A percentile compares a stretch with the other conserved stretches of the same genome.
Evolutionary conservation across 441 rosid genomes (phyloP).

Genomic region (Euphorbia celastroides): DNA sequence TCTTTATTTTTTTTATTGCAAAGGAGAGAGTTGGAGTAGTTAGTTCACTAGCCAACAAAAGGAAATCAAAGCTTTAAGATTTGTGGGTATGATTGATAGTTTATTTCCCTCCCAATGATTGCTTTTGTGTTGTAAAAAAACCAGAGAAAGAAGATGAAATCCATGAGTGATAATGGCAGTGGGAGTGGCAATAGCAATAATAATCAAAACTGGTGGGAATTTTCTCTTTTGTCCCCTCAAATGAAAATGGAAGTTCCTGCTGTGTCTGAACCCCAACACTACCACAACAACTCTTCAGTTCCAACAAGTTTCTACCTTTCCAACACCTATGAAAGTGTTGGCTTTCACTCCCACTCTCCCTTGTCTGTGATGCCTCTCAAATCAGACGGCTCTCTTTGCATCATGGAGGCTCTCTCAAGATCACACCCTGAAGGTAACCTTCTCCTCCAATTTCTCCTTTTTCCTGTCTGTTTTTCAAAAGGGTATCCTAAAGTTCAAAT

Average conservation of each 20-base stretch:
- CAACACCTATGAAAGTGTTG: constrained; percentile 33
- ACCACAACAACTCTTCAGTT: constrained; percentile 23
- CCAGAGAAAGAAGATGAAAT: constrained; percentile 39
- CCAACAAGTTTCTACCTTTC: constrained; percentile 43
- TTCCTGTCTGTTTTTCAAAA: neutral
- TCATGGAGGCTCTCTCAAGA: constrained; percentile 62
- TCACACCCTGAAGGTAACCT: constrained; percentile 53
- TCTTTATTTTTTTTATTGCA: neutral
- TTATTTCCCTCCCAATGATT: constrained; percentile 46
- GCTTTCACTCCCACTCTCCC: constrained; percentile 38
- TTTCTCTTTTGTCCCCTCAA: constrained; percentile 64
- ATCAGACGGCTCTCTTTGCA: constrained; percentile 74
- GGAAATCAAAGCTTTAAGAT: constrained; percentile 16
- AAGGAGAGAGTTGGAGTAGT: constrained; percentile 20
- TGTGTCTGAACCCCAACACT: constrained; percentile 31
- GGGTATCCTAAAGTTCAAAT: neutral
- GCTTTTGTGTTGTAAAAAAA: constrained; percentile 26
- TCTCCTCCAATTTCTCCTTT: neutral
- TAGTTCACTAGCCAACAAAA: constrained; percentile 28
- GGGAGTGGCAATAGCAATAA: constrained; percentile 15
- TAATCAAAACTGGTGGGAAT: constrained; percentile 52
- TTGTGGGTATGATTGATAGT: constrained; percentile 38
- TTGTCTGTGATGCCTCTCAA: constrained; percentile 71
- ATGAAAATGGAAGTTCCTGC: constrained; percentile 56
- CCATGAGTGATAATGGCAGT: constrained; percentile 34